These are phyloP conservation scores for Globisporangium polare DNA, from an alignment of 352 stramenopile species.

Conservation along the genomic window DNA sequence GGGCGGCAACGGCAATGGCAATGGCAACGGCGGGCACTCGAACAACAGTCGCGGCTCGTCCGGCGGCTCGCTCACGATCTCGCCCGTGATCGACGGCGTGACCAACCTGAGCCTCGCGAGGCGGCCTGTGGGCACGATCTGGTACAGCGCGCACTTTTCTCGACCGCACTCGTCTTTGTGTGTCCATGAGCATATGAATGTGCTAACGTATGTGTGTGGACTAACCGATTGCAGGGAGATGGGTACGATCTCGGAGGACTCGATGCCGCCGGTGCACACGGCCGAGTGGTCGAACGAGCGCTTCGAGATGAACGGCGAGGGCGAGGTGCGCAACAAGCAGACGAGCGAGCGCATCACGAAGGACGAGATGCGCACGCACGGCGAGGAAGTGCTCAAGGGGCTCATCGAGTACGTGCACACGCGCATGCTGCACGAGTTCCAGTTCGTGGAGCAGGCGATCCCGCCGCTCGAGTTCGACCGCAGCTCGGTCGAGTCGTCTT, in stretches of 20 bases:
- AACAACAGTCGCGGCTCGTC: conserved; percentile 13
- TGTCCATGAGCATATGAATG: not conserved
- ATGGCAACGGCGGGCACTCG: not conserved
- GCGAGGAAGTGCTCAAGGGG: conserved; percentile 60
- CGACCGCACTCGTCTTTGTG: not conserved
- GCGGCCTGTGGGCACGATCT: conserved; percentile 10
- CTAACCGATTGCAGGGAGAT: conserved; percentile 41
- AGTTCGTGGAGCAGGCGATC: conserved; percentile 79
- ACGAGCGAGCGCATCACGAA: conserved; percentile 61
- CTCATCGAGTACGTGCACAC: conserved; percentile 77
- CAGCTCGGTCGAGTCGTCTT: conserved; percentile 42
- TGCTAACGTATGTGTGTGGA: not conserved
- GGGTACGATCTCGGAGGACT: conserved; percentile 74
- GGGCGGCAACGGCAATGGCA: conserved; percentile 7
- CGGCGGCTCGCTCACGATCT: conserved; percentile 19
- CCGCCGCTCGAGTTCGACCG: conserved; percentile 61
- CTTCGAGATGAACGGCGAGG: conserved; percentile 55
- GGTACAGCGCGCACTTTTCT: conserved; percentile 1
- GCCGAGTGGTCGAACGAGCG: conserved; percentile 50
- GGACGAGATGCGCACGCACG: conserved; percentile 60
- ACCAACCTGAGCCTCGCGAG: conserved; percentile 19
- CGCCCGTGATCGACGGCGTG: conserved; percentile 41
- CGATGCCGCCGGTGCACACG: conserved; percentile 39
- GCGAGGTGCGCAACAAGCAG: conserved; percentile 45
- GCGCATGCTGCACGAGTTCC: conserved; percentile 75